phyloP scores from a whole-genome alignment of 2,329 filamentous ascomycete genomes.

The Daldinia sp. region DNA sequence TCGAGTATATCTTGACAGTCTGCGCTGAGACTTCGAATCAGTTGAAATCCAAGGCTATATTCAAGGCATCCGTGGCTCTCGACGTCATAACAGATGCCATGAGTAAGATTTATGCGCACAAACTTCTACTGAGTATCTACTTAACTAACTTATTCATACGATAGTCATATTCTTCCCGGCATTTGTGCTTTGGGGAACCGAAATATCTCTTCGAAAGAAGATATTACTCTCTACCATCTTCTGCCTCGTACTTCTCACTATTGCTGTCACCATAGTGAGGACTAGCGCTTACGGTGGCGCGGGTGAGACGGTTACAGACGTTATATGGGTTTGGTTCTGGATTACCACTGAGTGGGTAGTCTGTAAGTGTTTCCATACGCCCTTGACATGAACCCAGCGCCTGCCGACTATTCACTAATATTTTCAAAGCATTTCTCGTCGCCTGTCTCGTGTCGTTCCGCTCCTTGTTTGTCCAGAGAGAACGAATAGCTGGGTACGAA shows the following conservation, averaged over 20 bases:
- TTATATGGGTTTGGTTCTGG: conserved; percentile 9
- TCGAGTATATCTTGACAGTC: neutral
- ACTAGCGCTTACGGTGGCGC: conserved; percentile 1
- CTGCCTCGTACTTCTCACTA: conserved; percentile 4
- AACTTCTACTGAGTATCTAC: neutral
- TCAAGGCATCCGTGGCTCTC: neutral
- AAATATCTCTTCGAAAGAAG: neutral
- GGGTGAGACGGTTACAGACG: neutral
- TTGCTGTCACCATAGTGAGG: conserved; percentile 7
- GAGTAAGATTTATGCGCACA: neutral
- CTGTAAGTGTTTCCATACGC: neutral
- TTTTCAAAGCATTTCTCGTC: neutral
- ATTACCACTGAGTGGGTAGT: conserved; percentile 4
- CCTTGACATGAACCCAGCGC: too few species aligned
- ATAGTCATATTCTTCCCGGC: neutral
- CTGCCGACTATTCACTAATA: neutral
- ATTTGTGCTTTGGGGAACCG: neutral
- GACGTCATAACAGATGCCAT: neutral
- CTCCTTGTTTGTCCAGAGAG: conserved; percentile 1
- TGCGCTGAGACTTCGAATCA: neutral
- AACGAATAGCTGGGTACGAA: neutral
- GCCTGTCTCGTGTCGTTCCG: conserved; percentile 5
- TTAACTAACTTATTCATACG: neutral
- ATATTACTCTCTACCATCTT: neutral
- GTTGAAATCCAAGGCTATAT: neutral